A percentile compares a stretch with the other conserved stretches of the same genome.
phyloP scores from a whole-genome alignment of 495 filamentous ascomycete species.

The Penicillium coffeae region DNA sequence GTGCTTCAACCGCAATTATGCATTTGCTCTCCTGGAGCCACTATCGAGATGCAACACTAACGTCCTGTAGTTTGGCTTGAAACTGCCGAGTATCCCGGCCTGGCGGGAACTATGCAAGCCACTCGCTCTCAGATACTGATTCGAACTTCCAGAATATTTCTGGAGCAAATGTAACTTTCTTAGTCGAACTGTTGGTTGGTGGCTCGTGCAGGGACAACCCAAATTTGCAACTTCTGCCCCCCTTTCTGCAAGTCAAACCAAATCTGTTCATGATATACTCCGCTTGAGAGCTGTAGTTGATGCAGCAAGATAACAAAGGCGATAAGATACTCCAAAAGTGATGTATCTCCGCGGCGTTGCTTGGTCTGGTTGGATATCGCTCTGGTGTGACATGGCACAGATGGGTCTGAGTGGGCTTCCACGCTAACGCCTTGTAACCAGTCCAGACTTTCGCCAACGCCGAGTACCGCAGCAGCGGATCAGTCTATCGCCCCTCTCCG shows the following conservation, averaged over 20 bases:
- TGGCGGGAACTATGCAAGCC: conserved; percentile 12
- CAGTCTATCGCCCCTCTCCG: neutral
- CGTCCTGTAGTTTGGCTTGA: too few relatives aligned
- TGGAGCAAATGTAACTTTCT: conserved; percentile 9
- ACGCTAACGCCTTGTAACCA: conserved; percentile 3
- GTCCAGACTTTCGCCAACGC: neutral
- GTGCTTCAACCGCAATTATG: too few relatives aligned
- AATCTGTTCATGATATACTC: too few relatives aligned
- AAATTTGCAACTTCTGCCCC: neutral
- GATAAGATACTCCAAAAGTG: neutral
- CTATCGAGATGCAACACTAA: too few relatives aligned
- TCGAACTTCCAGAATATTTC: conserved; percentile 20
- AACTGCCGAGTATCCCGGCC: conserved; percentile 2
- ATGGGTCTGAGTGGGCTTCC: neutral
- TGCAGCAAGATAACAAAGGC: neutral
- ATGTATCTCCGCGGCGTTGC: conserved; percentile 1
- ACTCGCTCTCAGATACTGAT: conserved; percentile 9
- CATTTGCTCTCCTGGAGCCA: conserved; percentile 10
- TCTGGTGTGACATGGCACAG: conserved; percentile 1
- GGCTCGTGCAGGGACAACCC: neutral
- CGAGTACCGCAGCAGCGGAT: neutral
- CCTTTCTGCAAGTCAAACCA: neutral
- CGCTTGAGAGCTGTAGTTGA: too few relatives aligned
- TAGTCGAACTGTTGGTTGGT: conserved; percentile 2
- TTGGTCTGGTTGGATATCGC: conserved; percentile 20